These are phyloP conservation scores for Trametes hirsuta DNA, from an alignment of 1,284 basidiomycete species.

Conservation along the genomic window DNA sequence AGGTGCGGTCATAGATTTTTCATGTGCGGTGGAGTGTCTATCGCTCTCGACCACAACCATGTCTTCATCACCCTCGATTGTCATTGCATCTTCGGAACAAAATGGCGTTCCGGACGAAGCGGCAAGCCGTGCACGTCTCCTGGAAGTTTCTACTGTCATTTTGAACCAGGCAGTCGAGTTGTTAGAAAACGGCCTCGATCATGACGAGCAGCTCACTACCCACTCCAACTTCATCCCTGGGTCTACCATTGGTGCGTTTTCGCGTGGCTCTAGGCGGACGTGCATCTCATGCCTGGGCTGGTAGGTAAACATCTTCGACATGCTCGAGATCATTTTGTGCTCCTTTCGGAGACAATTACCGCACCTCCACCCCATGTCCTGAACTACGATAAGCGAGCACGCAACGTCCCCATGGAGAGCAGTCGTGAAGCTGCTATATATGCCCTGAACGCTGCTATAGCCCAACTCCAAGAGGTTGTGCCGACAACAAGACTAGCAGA, in stretches of 20 bases:
- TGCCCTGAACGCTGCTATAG: constrained; percentile 60
- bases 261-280: background rate
- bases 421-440: constrained; percentile 59
- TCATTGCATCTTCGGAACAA: constrained; percentile 6
- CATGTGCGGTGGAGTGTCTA: constrained; percentile 1
- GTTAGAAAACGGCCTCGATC: constrained; percentile 61
- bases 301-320: constrained; percentile 83
- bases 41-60: constrained; percentile 10
- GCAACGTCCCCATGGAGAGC: constrained; percentile 83
- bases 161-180: constrained; percentile 73
- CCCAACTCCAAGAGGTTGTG: constrained; percentile 55
- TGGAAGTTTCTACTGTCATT: constrained; percentile 66
- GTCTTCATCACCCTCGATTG: constrained; percentile 13
- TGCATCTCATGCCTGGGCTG: background rate
- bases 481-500: constrained; percentile 53
- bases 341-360: constrained; percentile 61
- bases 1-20: constrained; percentile 2
- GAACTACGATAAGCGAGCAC: constrained; percentile 73
- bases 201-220: constrained; percentile 69
- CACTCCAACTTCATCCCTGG: constrained; percentile 74
- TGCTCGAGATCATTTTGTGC: constrained; percentile 77
- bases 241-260: constrained; percentile 74
- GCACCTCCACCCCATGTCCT: constrained; percentile 55
- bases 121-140: constrained; percentile 50
- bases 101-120: constrained; percentile 23